Percentiles rank a stretch among this genome's conserved stretches.
Conservation (phyloP, 1,139 yeast species). For the Zhuliangozyma parablackwelliae region DNA sequence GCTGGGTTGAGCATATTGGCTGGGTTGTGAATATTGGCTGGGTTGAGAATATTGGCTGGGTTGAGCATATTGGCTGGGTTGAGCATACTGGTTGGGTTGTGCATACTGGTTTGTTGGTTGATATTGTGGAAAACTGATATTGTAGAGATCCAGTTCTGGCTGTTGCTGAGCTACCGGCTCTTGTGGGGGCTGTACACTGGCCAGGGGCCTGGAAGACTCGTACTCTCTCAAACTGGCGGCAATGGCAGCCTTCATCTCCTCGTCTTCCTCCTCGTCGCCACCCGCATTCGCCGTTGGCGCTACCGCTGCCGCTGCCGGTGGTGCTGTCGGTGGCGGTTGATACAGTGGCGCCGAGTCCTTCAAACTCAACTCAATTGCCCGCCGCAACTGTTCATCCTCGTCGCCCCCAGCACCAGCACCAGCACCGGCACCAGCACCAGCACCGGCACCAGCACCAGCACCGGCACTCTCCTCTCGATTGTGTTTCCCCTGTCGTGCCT, state of each 20-base stretch:
- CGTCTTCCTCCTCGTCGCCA: slow-evolving; percentile 67
- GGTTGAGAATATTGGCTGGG: slow-evolving; percentile 3
- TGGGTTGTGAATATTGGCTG: slow-evolving; percentile 4
- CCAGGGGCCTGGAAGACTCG: too few species aligned
- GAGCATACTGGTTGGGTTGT: slow-evolving; percentile 1
- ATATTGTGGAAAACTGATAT: slow-evolving; percentile 10
- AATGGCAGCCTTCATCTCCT: slow-evolving; percentile 88
- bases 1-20: slow-evolving; percentile 10
- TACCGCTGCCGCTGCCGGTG: too few species aligned
- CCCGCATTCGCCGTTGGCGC: slow-evolving; percentile 11
- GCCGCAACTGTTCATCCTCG: slow-evolving; percentile 73
- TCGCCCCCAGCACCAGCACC: too few species aligned
- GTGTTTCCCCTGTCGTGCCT: slow-evolving; percentile 6
- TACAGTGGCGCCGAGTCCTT: slow-evolving; percentile 42
- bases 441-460: slow-evolving; percentile 1
- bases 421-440: too few species aligned
- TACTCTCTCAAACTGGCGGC: slow-evolving; percentile 86
- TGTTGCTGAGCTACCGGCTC: slow-evolving; percentile 21
- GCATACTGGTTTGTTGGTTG: too few species aligned
- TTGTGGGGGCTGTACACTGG: too few species aligned
- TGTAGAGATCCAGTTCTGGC: slow-evolving; percentile 30
- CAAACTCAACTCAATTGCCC: slow-evolving; percentile 76
- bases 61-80: slow-evolving; percentile 2
- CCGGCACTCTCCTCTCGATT: neutral
- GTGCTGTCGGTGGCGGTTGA: slow-evolving; percentile 13